Conservation (phyloP, 202 grass and related monocot genomes). For the Schoenoplectus tabernaemontani region DNA sequence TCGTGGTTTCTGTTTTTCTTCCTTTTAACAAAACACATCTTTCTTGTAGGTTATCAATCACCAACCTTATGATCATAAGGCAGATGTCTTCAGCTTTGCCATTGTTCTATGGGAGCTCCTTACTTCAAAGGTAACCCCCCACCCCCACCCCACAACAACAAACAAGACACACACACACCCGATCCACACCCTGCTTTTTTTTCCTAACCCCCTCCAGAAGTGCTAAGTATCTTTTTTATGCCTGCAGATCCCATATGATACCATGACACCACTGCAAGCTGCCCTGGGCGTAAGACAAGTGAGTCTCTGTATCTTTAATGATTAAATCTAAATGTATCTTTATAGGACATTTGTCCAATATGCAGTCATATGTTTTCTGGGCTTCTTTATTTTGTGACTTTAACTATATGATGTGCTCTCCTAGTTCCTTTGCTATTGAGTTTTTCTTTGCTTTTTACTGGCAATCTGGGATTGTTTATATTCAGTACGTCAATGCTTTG, state of each 20-base stretch:
- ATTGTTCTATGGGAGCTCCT: slow-evolving; percentile 97
- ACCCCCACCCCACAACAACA: too few relatives aligned
- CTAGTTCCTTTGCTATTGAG: not conserved
- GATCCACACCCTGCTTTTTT: not conserved
- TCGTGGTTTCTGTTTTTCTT: not conserved
- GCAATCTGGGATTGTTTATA: not conserved
- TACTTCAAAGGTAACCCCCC: slow-evolving; percentile 60
- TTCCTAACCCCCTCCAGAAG: not conserved
- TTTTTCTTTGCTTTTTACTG: not conserved
- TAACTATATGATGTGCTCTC: not conserved
- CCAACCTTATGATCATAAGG: slow-evolving; percentile 81
- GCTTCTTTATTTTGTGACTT: not conserved
- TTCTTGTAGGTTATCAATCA: slow-evolving; percentile 95
- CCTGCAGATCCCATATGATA: slow-evolving; percentile 73
- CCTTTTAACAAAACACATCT: not conserved
- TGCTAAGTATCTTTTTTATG: not conserved
- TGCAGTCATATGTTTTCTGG: not conserved
- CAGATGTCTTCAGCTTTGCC: slow-evolving; percentile 95
- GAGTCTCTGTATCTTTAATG: slow-evolving; percentile 17
- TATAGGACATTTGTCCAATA: not conserved
- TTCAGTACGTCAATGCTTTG: not conserved
- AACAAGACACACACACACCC: too few relatives aligned
- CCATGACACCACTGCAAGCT: slow-evolving; percentile 89
- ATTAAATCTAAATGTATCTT: not conserved
- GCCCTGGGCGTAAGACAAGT: slow-evolving; percentile 86